phyloP scores from a whole-genome alignment of 345 rosid species.

The Clausena lansium region DNA sequence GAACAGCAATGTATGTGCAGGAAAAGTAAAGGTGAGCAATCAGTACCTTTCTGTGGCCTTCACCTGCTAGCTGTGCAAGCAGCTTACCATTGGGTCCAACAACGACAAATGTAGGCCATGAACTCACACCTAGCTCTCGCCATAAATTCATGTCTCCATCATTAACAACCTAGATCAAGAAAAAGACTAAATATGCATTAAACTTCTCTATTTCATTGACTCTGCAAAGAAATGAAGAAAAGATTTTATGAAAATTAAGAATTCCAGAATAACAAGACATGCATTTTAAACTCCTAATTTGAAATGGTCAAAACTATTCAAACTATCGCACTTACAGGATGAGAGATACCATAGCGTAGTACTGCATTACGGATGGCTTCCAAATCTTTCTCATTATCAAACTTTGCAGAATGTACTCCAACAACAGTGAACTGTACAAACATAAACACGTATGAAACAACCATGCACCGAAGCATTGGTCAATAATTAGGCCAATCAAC shows the following conservation, averaged over 20 bases:
- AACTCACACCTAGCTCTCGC: constrained; percentile 86
- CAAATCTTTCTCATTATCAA: constrained; percentile 93
- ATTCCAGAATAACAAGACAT: not conserved
- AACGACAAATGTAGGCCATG: constrained; percentile 95
- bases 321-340: constrained; percentile 58
- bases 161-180: constrained; percentile 71
- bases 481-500: not conserved
- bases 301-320: not conserved
- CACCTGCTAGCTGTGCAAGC: constrained; percentile 82
- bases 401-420: constrained; percentile 97
- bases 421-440: constrained; percentile 73
- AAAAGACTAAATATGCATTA: constrained; percentile 2
- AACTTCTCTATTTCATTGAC: not conserved
- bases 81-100: constrained; percentile 86
- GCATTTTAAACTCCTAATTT: not conserved
- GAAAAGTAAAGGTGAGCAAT: constrained; percentile 11
- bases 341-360: constrained; percentile 73
- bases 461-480: not conserved
- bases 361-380: constrained; percentile 95
- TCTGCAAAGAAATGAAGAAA: not conserved
- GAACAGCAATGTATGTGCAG: not conserved
- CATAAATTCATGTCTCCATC: constrained; percentile 94
- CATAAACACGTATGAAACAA: constrained; percentile 7
- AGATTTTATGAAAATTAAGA: not conserved
- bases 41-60: constrained; percentile 80